These are phyloP conservation scores for Tylopilus felleus DNA, from an alignment of 768 basidiomycete species.

Conservation along the genomic window DNA sequence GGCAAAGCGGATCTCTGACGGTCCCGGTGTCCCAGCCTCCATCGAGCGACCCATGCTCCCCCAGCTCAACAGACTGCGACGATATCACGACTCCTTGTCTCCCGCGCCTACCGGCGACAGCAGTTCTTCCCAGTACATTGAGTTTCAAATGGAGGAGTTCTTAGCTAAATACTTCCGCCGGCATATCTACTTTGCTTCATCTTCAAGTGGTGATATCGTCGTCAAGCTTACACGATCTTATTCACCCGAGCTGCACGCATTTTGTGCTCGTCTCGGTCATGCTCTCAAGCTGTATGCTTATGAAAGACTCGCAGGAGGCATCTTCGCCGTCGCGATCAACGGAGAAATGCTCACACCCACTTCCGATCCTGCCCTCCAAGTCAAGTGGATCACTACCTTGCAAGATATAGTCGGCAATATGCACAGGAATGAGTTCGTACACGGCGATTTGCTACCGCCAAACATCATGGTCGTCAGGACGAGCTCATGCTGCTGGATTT, in stretches of 20 bases:
- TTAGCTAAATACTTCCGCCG: not conserved
- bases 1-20: not conserved
- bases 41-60: not conserved
- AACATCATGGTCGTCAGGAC: too few species aligned
- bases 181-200: not conserved
- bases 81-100: not conserved
- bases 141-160: not conserved
- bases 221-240: not conserved
- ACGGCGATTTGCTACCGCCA: too few species aligned
- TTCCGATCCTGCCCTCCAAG: too few species aligned
- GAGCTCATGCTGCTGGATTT: too few species aligned
- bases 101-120: not conserved
- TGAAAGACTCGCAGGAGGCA: not conserved
- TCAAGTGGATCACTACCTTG: too few species aligned
- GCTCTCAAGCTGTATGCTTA: too few species aligned
- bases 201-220: not conserved
- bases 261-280: too few species aligned
- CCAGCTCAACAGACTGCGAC: not conserved
- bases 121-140: not conserved
- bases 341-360: too few species aligned
- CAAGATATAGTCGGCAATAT: too few species aligned
- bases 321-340: too few species aligned
- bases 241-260: not conserved
- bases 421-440: too few species aligned
- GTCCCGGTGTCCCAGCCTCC: not conserved